phyloP scores from a whole-genome alignment of 331 rosid genomes.

The Rosa hybrid region DNA sequence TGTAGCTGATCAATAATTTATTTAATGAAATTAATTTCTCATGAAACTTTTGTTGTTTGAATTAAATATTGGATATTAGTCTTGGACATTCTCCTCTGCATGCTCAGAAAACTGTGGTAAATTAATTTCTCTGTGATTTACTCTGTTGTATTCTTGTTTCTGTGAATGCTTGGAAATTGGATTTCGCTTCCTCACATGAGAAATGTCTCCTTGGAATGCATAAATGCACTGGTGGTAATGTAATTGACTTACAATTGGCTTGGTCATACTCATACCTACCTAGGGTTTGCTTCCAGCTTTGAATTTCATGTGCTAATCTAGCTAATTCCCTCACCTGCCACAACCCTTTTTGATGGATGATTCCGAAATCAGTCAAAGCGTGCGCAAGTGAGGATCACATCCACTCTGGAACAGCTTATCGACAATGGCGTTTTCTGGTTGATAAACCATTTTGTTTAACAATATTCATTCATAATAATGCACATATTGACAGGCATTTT shows the following conservation, averaged over 20 bases:
- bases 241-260: not conserved
- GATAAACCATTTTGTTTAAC: not conserved
- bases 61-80: slow-evolving; percentile 39
- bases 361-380: not conserved
- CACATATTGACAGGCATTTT: not conserved
- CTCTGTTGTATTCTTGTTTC: slow-evolving; percentile 42
- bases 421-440: not conserved
- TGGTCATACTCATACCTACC: slow-evolving; percentile 20
- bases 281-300: slow-evolving; percentile 57
- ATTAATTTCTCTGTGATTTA: slow-evolving; percentile 43
- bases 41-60: slow-evolving; percentile 2
- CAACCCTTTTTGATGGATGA: not conserved
- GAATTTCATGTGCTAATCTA: slow-evolving; percentile 39
- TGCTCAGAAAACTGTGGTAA: slow-evolving; percentile 34
- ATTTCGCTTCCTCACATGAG: slow-evolving; percentile 35
- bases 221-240: slow-evolving; percentile 7
- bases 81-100: slow-evolving; percentile 70
- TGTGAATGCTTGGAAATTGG: slow-evolving; percentile 53
- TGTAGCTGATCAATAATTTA: slow-evolving; percentile 34
- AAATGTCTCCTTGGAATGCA: slow-evolving; percentile 51
- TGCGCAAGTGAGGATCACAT: too few relatives aligned
- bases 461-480: not conserved
- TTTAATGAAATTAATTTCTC: slow-evolving; percentile 17
- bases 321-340: not conserved
- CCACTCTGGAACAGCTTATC: not conserved